These are phyloP conservation scores for Prototheca cutis DNA, from an alignment of 163 green algal species.

Conservation along the genomic window DNA sequence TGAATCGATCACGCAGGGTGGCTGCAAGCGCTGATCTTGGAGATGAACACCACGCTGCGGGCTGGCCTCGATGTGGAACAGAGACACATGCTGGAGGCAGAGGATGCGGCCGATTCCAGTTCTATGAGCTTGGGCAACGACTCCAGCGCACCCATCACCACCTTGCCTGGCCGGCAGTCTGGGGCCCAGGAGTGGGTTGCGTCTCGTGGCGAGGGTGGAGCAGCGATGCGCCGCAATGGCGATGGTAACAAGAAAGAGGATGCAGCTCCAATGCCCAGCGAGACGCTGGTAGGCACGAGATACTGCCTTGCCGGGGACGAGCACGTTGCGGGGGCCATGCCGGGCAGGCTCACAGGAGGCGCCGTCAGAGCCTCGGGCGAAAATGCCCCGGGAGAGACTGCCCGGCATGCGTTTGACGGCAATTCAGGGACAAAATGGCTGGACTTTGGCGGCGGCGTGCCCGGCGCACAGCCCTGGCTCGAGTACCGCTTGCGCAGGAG, in stretches of 20 bases:
- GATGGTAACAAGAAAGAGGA: no score
- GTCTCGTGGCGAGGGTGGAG: constrained; percentile 29
- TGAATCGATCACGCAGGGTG: constrained; percentile 6
- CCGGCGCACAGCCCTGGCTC: constrained; percentile 20
- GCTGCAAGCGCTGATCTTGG: constrained; percentile 1
- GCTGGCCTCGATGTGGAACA: constrained; percentile 3
- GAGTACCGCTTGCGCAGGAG: constrained; percentile 25
- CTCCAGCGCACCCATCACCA: not conserved
- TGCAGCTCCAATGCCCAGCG: no score
- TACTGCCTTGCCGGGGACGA: constrained; percentile 14
- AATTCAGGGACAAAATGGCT: constrained; percentile 35
- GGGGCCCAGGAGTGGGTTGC: constrained; percentile 29
- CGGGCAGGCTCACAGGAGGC: constrained; percentile 19
- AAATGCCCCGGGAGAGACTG: constrained; percentile 20
- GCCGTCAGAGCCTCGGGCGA: constrained; percentile 33
- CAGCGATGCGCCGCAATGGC: no score
- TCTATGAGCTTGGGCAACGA: no score
- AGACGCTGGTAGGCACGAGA: no score
- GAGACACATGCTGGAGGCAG: constrained; percentile 4
- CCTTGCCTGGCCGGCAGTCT: constrained; percentile 30
- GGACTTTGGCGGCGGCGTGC: constrained; percentile 31
- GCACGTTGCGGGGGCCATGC: not conserved
- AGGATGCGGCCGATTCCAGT: constrained; percentile 13
- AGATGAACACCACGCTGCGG: constrained; percentile 9
- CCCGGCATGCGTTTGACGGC: constrained; percentile 25